Base-by-base conservation (phyloP, 129 eudicot genomes). In the Lactuca saligna region DNA sequence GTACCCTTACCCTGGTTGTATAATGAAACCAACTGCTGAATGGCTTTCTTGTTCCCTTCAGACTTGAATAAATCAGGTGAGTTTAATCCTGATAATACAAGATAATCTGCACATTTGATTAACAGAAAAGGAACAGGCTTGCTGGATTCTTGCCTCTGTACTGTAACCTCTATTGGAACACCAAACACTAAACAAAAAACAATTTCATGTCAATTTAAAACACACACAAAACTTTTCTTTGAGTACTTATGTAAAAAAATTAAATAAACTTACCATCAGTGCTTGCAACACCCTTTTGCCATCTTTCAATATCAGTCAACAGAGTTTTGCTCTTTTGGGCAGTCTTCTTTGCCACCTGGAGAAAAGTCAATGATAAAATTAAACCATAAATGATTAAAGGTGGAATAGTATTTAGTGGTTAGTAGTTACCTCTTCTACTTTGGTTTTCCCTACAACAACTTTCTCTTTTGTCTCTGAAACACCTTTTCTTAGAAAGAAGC, bases 211-310 rank as follows among this genome's bases (percentile, higher is more conserved):
- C 31, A 44, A 7, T 54, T 71, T 71, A 31, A 72, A 66, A 61
- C n/a, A n/a, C n/a, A n/a, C n/a, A n/a, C n/a, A n/a, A n/a, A 13
- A 35, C 16, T 65, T 73, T 42, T 20, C 61, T 65, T 32, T 9
- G 2, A 29, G 46, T 33, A 4, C 35, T 51, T 58, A n/a, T 14
- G 29, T 51, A 66, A 66, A 9, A 64, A 25, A 0, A 25, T 59
- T 70, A 32, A 17, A 66, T 31, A 39, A 37, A 57, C 89, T 74
- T 81, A 93, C 98, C 98, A 81, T 93, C 96, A 49, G 90, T 86
- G 80, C 92, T 86, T 75, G 98, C 98, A 70, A 93, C 97, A 65
- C 98, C 98, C 98, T 93, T 93, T 67, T 93, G 96, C 98, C 98
- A 93, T 53, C 98, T 74, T 75, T 93, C 98, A 70, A 93, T 74